Conservation (phyloP, 306 rosid genomes). For the Morella rubra region DNA sequence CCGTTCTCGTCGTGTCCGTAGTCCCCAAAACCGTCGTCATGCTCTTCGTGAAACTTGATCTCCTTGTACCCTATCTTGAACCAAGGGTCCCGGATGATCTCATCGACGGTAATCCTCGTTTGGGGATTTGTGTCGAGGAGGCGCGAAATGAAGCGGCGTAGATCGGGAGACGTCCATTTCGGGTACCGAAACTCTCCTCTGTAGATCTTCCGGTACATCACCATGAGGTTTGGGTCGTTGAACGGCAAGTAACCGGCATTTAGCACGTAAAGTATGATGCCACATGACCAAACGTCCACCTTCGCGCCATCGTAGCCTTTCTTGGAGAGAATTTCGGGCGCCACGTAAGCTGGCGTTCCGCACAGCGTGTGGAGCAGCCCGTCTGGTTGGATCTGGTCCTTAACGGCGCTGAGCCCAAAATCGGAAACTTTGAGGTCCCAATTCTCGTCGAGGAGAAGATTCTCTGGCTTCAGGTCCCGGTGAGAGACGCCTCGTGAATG, state of each 20-base stretch:
- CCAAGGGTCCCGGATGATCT: conserved; percentile 65
- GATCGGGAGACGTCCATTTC: conserved; percentile 45
- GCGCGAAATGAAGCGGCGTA: conserved; percentile 43
- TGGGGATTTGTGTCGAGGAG: conserved; percentile 61
- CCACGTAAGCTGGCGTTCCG: conserved; percentile 88
- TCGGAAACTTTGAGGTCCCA: conserved; percentile 62
- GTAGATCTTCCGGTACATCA: conserved; percentile 64
- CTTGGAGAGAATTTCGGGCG: conserved; percentile 75
- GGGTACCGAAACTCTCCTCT: conserved; percentile 74
- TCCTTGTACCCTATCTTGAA: conserved; percentile 47
- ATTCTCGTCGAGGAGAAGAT: conserved; percentile 66
- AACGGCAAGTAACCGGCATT: conserved; percentile 67
- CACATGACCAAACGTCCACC: conserved; percentile 85
- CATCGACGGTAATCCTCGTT: conserved; percentile 60
- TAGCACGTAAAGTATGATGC: conserved; percentile 60
- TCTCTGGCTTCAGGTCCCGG: conserved; percentile 88
- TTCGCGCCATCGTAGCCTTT: conserved; percentile 78
- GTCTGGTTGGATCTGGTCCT: conserved; percentile 56
- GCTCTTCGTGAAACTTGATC: conserved; percentile 21
- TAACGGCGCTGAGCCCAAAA: conserved; percentile 72
- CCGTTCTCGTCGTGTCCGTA: conserved; percentile 12
- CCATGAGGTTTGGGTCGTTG: conserved; percentile 50
- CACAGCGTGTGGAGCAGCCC: conserved; percentile 73
- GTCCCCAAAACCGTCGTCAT: neutral
- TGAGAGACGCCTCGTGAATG: conserved; percentile 68